Base-by-base conservation (phyloP, 1,139 yeast genomes). In the Lodderomyces beijingensis region DNA sequence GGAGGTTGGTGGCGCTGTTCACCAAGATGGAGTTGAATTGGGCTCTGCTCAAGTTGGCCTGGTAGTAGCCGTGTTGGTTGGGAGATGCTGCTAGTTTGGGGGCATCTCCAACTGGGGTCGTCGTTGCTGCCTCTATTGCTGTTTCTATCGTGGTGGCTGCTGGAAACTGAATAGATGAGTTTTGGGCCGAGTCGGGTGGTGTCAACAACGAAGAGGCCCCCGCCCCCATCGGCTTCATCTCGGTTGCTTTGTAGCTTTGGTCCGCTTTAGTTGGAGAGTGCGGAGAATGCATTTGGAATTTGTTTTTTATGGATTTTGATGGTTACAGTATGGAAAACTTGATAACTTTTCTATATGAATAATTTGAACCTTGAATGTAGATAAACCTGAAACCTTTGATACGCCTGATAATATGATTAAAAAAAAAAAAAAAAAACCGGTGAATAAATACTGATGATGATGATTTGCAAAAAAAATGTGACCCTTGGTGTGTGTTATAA, bases 1-100 rank as follows among this genome's bases (percentile, higher is more conserved):
- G 45, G 37, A 67, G 53, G 36, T 62, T 62, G 31, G 64, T 45
- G 5, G 68, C 46, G 35, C 69, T 55, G 42, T 65, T 64, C 28
- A 66, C 53, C 35, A 65, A 51, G 30, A 67, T 61, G 16, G 57
- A 45, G 49, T 67, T 67, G 45, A 67, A 68, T 44, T 67, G 72
- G 19, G 50, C 45, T 45, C 66, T 68, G 45, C 59, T 65, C 32
- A 67, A 49, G 37, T 62, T 59, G 32, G 55, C 54, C 32, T 64
- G 61, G 46, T 66, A 68, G 45, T 67, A 67, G 36, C 57, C 55
- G 44, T 51, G 57, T 44, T 65, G 62, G 47, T 62, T 66, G 12
- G 74, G 74, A 20, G 49, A 46, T 7, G 25, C 6, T 6, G 25
- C 8, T 11, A 7, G 14, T 7, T 7, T 7, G n/a, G 25, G n/a